Evolutionary conservation across 129 eudicot species (phyloP), one percentile per base, ranked within the genome.

Genomic region (Solidago caesia): DNA sequence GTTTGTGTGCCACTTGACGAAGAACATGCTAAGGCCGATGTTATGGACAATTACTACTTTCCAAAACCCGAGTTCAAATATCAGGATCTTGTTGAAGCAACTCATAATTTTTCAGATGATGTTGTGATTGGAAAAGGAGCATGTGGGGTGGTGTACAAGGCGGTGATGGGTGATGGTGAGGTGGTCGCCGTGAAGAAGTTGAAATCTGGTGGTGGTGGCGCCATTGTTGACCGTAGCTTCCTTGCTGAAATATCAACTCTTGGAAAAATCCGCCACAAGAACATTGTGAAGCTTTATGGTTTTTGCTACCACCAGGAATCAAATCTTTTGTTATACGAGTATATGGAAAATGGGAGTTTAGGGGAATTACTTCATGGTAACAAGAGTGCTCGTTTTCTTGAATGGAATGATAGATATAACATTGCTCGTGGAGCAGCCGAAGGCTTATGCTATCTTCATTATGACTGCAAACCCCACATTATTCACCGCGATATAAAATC

Each of bases 341-440:
- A 86, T 70, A 93, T 93, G 98, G 85, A 76, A 72, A 93, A 86
- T 10, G 98, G 98, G 49, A 93, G 98, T 81, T 74, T 93, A 9
- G 98, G 98, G 11, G 98, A 93, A 67, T 27, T 84, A 39, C 96
- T 93, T 66, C 96, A 88, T 55, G 89, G 87, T 9, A 77, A 79
- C 47, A 81, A 81, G 77, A 77, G 80, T 27, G 81, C 81, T 5
- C 58, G 76, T 48, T 39, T 80, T 58, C 87, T 90, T 21, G 92
- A 88, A 27, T 93, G 98, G 98, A 74, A 83, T 68, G 81, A 73
- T 49, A 55, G 98, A 42, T 93, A 89, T 58, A 75, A 71, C 25
- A 88, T 93, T 8, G 96, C 98, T 7, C 83, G 84, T 65, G 98
- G 96, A 61, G 96, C 98, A 26, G 98, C 98, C 3, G 96, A 93